A percentile compares a stretch with the other conserved stretches of the same genome.
These are phyloP conservation scores for Zygosaccharomyces bisporus DNA, from an alignment of 805 yeast species.

Conservation along the genomic window DNA sequence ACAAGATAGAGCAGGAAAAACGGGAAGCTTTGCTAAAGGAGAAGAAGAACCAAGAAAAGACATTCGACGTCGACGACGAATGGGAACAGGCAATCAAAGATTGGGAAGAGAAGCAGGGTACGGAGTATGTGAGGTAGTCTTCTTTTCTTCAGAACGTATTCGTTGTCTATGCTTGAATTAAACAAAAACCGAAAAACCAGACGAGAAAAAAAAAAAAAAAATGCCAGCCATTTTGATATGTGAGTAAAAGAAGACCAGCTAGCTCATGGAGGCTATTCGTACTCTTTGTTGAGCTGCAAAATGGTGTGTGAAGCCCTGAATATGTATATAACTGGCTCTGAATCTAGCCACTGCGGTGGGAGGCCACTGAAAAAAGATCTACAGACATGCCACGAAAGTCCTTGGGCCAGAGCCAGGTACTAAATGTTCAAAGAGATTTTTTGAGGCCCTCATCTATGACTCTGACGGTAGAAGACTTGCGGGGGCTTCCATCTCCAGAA, in stretches of 20 bases:
- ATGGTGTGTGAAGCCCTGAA: background rate
- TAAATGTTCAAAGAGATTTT: conserved; percentile 27
- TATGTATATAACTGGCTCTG: background rate
- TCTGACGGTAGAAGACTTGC: conserved; percentile 29
- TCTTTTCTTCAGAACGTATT: background rate
- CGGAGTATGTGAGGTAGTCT: conserved; percentile 25
- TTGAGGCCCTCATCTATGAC: conserved; percentile 33
- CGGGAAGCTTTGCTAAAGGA: conserved; percentile 42
- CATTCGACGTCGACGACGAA: conserved; percentile 63
- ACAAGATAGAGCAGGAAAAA: conserved; percentile 52
- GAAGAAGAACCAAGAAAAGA: conserved; percentile 39
- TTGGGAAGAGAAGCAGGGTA: conserved; percentile 49
- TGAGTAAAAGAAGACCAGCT: background rate
- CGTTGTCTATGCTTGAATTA: background rate
- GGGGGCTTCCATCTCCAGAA: conserved; percentile 21
- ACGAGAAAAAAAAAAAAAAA: background rate
- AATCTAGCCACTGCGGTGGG: background rate
- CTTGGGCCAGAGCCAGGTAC: conserved; percentile 33
- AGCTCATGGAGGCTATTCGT: background rate
- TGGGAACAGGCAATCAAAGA: conserved; percentile 62
- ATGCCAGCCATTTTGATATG: conserved; percentile 2
- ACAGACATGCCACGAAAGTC: conserved; percentile 30
- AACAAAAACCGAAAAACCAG: background rate
- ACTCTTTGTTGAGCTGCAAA: background rate
- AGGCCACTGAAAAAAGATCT: background rate